phyloP scores from a whole-genome alignment of 2,329 filamentous ascomycete genomes.

The Xylariomycetidae sp. region DNA sequence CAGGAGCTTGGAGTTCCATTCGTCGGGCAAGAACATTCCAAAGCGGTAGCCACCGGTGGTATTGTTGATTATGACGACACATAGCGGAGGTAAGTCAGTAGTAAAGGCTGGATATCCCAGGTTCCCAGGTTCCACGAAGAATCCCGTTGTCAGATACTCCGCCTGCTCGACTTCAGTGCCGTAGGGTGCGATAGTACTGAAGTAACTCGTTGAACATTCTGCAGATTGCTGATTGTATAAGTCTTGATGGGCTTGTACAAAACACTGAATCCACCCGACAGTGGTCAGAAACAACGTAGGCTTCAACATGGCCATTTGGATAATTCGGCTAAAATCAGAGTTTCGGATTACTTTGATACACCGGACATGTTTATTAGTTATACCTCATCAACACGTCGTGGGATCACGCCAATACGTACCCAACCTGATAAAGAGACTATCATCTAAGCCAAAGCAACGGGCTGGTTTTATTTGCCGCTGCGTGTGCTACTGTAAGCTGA shows the following conservation, averaged over 20 bases:
- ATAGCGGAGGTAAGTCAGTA: slow-evolving; percentile 19
- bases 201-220: slow-evolving; percentile 16
- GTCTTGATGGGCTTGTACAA: slow-evolving; percentile 5
- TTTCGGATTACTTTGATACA: too few relatives aligned
- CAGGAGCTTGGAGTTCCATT: slow-evolving; percentile 23
- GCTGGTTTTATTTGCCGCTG: too few relatives aligned
- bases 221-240: slow-evolving; percentile 11
- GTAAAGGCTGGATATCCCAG: slow-evolving; percentile 22
- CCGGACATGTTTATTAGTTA: too few relatives aligned
- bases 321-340: slow-evolving; percentile 12
- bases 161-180: slow-evolving; percentile 15
- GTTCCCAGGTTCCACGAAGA: slow-evolving; percentile 18
- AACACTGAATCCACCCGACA: slow-evolving; percentile 8
- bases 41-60: slow-evolving; percentile 22
- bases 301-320: slow-evolving; percentile 10
- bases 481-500: too few relatives aligned
- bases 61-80: slow-evolving; percentile 23
- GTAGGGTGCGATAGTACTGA: slow-evolving; percentile 13
- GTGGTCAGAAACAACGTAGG: slow-evolving; percentile 7
- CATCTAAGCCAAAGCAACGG: too few relatives aligned
- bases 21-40: slow-evolving; percentile 24
- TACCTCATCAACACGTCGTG: too few relatives aligned
- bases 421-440: too few relatives aligned
- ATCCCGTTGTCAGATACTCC: slow-evolving; percentile 17
- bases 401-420: too few relatives aligned